Base-by-base conservation (phyloP, 2,329 filamentous ascomycete genomes). In the Trichoderma sp. region DNA sequence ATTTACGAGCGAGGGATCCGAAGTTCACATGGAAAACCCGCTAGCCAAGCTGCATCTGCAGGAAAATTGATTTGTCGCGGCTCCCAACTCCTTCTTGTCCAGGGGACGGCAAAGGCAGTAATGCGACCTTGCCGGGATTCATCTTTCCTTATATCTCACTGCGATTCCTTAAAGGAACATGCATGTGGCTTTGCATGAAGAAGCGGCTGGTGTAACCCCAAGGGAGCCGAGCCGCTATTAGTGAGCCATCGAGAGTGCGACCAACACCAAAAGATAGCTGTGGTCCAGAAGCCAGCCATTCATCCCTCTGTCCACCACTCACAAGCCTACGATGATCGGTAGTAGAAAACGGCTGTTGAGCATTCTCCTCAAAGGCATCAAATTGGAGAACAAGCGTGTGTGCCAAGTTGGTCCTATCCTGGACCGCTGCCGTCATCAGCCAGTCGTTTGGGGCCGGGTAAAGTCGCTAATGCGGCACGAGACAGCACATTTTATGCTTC, bases 401-500 rank as follows among this genome's bases (percentile, higher is more conserved):
- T 51, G 56, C 57, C 39, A 51, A 21, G 26, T 70, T 36, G 4
- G 66, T 53, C 26, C 30, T 21, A 34, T 62, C 39, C 57, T 18
- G 11, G 21, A 32, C n/a, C 36, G 18, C 60, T 69, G 56, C 47
- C 28, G 63, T 34, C 28, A 14, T 36, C 21, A 56, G n/a, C 66
- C 56, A 43, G 18, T 32, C 47, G 56, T 26, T 47, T 60, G 30
- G 34, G 28, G 4, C 15, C 34, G n/a, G 43, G 12, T 28, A 51
- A 51, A 47, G 57, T 61, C 39, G 39, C 66, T 62, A 62, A 69
- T 21, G 34, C 56, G 36, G 26, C 26, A 30, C 36, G 26, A 15
- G 53, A 61, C 56, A 32, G 66, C 12, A 28, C 18, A 30, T 39
- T 47, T 60, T 61, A 61, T 70, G 57, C 57, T 62, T 70, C 66